These are phyloP conservation scores for Plasmodium coatneyi DNA, from an alignment of 169 alveolate genomes.

Conservation along the genomic window DNA sequence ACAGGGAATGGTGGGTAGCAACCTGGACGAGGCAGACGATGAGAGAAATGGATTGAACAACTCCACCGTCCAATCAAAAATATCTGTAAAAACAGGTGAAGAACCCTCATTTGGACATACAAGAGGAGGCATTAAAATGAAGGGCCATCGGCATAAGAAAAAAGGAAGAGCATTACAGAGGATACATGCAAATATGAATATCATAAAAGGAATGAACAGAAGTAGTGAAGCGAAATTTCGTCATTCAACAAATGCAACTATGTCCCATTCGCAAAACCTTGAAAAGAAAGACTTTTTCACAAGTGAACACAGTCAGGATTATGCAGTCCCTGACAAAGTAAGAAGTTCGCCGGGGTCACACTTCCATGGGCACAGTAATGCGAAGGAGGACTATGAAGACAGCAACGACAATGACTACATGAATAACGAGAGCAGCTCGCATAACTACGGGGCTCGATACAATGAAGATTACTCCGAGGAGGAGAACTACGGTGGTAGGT, in stretches of 20 bases:
- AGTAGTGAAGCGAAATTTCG: constrained; percentile 1
- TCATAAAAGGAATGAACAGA: constrained; percentile 15
- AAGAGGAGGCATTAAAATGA: background rate
- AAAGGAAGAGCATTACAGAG: constrained; percentile 4
- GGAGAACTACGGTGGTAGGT: constrained; percentile 13
- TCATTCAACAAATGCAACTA: background rate
- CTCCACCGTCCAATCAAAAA: background rate
- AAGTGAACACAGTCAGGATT: background rate
- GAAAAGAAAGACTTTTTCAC: background rate
- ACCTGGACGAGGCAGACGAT: background rate
- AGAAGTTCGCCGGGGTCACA: constrained; percentile 5
- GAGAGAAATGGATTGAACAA: background rate
- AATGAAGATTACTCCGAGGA: background rate
- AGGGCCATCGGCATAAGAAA: constrained; percentile 12
- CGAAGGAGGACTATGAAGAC: background rate
- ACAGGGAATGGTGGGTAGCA: background rate
- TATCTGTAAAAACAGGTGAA: background rate
- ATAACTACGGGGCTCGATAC: background rate
- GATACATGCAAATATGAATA: background rate
- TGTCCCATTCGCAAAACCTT: background rate
- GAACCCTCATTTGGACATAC: background rate
- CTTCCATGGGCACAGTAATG: background rate
- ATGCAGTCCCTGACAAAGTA: background rate
- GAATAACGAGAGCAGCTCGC: background rate
- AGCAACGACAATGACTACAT: constrained; percentile 7